Evolutionary conservation across 2,329 filamentous ascomycete genomes (phyloP).

Genomic region (Cladophialophora immunda): DNA sequence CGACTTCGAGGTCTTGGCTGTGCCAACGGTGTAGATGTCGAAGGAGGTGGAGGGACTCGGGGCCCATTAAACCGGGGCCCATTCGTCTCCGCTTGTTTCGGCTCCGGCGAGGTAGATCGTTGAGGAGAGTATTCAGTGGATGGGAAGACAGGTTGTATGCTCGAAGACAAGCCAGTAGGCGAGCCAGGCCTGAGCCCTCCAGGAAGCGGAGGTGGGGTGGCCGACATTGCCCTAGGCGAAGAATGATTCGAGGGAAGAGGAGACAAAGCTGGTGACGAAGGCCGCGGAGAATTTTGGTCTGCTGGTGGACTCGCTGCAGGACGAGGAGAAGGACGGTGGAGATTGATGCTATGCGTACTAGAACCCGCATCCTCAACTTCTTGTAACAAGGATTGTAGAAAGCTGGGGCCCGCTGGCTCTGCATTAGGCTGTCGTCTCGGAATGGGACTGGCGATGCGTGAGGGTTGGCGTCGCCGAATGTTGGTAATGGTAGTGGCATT

Average conservation of each 20-base stretch:
- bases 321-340: constrained; percentile 37
- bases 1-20: constrained; percentile 39
- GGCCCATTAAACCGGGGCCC: constrained; percentile 20
- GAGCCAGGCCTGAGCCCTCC: constrained; percentile 65
- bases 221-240: constrained; percentile 50
- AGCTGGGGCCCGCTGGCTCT: constrained; percentile 70
- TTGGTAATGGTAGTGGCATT: constrained; percentile 30
- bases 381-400: constrained; percentile 84
- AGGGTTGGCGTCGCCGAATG: constrained; percentile 36
- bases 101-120: constrained; percentile 55
- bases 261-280: constrained; percentile 53
- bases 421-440: constrained; percentile 30
- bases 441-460: constrained; percentile 41
- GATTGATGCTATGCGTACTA: constrained; percentile 48
- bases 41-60: constrained; percentile 6
- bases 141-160: constrained; percentile 77
- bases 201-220: constrained; percentile 55
- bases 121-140: constrained; percentile 78
- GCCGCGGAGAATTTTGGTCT: constrained; percentile 51
- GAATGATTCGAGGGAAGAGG: constrained; percentile 52
- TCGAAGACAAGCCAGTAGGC: constrained; percentile 73
- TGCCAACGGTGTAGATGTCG: constrained; percentile 30
- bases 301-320: constrained; percentile 45
- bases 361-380: constrained; percentile 75
- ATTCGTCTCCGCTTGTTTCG: constrained; percentile 19